Conservation (phyloP, 2,329 filamentous ascomycete species). For the Rhinocladiella similis region DNA sequence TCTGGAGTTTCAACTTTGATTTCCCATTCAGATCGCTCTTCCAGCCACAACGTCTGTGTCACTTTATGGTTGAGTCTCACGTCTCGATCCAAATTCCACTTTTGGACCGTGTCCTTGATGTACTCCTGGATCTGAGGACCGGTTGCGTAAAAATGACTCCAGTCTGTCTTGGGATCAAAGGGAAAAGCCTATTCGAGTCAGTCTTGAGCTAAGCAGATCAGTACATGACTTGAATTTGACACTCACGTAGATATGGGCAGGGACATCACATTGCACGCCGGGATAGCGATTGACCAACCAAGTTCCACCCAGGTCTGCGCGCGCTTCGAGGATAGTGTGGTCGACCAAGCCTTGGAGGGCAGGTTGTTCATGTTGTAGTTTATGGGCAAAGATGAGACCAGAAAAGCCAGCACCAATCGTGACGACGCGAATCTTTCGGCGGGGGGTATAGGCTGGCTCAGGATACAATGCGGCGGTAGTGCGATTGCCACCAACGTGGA, state of each 20-base stretch:
- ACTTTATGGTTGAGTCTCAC: slow-evolving; percentile 53
- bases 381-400: slow-evolving; percentile 42
- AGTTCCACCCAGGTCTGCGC: slow-evolving; percentile 42
- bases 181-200: slow-evolving; percentile 21
- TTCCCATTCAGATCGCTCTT: slow-evolving; percentile 39
- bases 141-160: slow-evolving; percentile 44
- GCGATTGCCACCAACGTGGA: too few species aligned
- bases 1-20: slow-evolving; percentile 31
- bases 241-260: slow-evolving; percentile 64
- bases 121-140: slow-evolving; percentile 46
- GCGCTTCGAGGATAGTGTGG: slow-evolving; percentile 46
- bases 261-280: slow-evolving; percentile 60
- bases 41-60: slow-evolving; percentile 48
- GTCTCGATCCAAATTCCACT: slow-evolving; percentile 42
- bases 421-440: slow-evolving; percentile 21
- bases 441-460: not conserved
- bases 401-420: slow-evolving; percentile 35
- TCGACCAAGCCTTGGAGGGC: slow-evolving; percentile 37
- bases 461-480: too few species aligned
- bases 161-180: slow-evolving; percentile 46
- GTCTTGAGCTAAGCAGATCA: not conserved
- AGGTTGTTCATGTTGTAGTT: slow-evolving; percentile 39
- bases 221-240: not conserved
- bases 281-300: slow-evolving; percentile 45
- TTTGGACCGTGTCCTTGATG: slow-evolving; percentile 40